Evolutionary conservation across 345 rosid genomes (phyloP).

Genomic region (Alliaria petiolata): DNA sequence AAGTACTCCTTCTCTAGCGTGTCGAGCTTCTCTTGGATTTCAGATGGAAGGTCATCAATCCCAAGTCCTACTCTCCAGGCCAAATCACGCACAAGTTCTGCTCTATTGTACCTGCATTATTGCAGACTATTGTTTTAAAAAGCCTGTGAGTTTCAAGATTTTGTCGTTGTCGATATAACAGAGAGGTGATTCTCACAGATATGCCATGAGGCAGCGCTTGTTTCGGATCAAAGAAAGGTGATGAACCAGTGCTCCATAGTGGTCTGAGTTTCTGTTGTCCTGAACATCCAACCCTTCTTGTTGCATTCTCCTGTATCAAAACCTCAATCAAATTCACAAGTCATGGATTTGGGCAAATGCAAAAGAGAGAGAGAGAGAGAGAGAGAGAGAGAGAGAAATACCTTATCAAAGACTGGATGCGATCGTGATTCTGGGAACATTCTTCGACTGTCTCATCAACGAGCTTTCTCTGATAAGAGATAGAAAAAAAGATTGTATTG

Average conservation of each 20-base stretch:
- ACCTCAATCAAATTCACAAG: background rate
- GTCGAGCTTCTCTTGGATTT: conserved; percentile 67
- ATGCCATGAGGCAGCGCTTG: conserved; percentile 93
- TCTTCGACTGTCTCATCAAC: conserved; percentile 53
- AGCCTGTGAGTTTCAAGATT: background rate
- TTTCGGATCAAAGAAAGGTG: conserved; percentile 81
- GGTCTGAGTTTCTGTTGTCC: conserved; percentile 76
- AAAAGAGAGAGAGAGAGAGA: too few relatives aligned
- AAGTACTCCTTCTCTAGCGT: conserved; percentile 67
- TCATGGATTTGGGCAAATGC: background rate
- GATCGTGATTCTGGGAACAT: conserved; percentile 53
- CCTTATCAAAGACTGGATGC: conserved; percentile 61
- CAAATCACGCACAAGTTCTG: conserved; percentile 68
- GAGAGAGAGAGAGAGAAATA: too few relatives aligned
- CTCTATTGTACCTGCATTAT: conserved; percentile 71
- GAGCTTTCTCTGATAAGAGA: conserved; percentile 46
- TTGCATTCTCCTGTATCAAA: conserved; percentile 75
- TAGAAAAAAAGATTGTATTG: background rate
- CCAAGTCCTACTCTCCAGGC: conserved; percentile 72
- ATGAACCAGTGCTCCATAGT: conserved; percentile 81
- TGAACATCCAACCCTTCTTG: conserved; percentile 76
- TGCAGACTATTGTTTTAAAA: background rate
- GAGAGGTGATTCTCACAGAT: conserved; percentile 47
- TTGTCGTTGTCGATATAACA: background rate
- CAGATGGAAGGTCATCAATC: conserved; percentile 66